Conservation (phyloP, 768 basidiomycete species). For the Tubosaeta sp. region DNA sequence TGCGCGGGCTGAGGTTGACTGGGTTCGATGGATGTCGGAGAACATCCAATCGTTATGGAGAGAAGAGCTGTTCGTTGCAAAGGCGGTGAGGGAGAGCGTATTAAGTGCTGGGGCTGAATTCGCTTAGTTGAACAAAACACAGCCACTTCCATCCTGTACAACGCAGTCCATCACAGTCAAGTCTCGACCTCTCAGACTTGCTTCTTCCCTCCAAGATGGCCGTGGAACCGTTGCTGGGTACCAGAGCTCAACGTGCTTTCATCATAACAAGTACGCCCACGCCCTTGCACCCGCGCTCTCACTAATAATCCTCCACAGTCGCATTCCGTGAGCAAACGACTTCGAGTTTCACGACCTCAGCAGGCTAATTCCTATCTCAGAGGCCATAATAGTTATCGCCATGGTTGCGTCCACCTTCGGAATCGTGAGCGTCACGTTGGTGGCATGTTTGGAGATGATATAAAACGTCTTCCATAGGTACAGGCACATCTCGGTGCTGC, state of each 20-base stretch:
- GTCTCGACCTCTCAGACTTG: slow-evolving; percentile 11
- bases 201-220: slow-evolving; percentile 46
- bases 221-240: slow-evolving; percentile 66
- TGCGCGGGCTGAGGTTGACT: slow-evolving; percentile 5
- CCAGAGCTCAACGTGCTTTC: slow-evolving; percentile 68
- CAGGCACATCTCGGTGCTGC: slow-evolving; percentile 29
- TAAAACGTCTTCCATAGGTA: slow-evolving; percentile 39
- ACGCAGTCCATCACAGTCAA: slow-evolving; percentile 9
- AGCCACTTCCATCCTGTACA: slow-evolving; percentile 14
- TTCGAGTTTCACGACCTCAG: background rate
- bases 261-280: slow-evolving; percentile 58
- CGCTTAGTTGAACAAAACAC: slow-evolving; percentile 12
- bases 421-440: slow-evolving; percentile 39
- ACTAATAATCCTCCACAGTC: slow-evolving; percentile 33
- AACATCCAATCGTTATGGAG: slow-evolving; percentile 53
- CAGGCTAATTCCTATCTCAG: slow-evolving; percentile 34
- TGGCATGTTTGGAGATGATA: slow-evolving; percentile 1
- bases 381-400: slow-evolving; percentile 68
- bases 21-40: slow-evolving; percentile 33
- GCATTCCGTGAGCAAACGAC: slow-evolving; percentile 51
- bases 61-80: slow-evolving; percentile 55
- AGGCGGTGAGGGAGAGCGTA: slow-evolving; percentile 43
- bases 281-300: slow-evolving; percentile 1
- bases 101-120: slow-evolving; percentile 42
- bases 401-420: slow-evolving; percentile 73